Evolutionary conservation across 257 asterid genomes (phyloP).

Genomic region (Jacaranda copaia): DNA sequence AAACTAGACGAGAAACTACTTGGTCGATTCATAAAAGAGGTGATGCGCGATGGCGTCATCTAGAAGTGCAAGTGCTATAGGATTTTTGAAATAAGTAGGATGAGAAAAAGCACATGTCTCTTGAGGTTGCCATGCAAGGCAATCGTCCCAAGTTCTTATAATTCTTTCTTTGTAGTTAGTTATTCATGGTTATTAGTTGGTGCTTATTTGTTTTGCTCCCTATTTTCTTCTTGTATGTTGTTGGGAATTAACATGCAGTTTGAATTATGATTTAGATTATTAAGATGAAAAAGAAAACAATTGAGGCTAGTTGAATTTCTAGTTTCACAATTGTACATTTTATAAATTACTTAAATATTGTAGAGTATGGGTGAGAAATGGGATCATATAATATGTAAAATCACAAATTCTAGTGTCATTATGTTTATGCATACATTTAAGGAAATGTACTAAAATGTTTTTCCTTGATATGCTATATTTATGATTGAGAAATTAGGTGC

Average conservation of each 20-base stretch:
- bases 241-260: conserved; percentile 1
- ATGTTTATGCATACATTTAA: not conserved
- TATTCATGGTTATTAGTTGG: not conserved
- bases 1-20: conserved; percentile 90
- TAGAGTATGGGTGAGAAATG: not conserved
- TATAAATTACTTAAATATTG: not conserved
- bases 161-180: not conserved
- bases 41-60: conserved; percentile 84
- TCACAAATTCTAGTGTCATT: not conserved
- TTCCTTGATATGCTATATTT: no score
- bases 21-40: conserved; percentile 89
- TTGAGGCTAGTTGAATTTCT: not conserved
- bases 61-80: conserved; percentile 86
- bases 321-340: not conserved
- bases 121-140: conserved; percentile 91
- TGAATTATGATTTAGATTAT: not conserved
- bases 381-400: not conserved
- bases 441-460: not conserved
- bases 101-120: conserved; percentile 73
- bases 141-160: conserved; percentile 72
- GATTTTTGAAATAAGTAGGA: conserved; percentile 80
- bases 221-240: not conserved
- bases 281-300: not conserved
- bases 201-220: not conserved
- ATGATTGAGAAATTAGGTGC: conserved; percentile 17